phyloP scores from a whole-genome alignment of 2,329 filamentous ascomycete species.

The Stachybotrys elegans region DNA sequence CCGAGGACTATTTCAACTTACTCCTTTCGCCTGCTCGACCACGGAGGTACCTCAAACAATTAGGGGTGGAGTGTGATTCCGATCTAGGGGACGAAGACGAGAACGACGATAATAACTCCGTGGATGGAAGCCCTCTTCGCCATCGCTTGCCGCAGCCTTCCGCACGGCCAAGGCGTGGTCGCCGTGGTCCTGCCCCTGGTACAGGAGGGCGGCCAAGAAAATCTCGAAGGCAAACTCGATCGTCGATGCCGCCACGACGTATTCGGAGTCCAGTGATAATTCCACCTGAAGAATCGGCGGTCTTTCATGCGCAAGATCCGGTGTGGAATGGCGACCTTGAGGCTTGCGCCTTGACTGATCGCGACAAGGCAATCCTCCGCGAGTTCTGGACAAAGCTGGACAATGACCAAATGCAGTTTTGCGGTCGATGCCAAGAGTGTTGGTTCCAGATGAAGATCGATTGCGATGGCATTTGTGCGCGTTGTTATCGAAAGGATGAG shows the following conservation, averaged over 20 bases:
- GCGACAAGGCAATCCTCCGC: slow-evolving; percentile 3
- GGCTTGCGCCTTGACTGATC: slow-evolving; percentile 4
- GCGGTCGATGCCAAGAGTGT: neutral
- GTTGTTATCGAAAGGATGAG: slow-evolving; percentile 4
- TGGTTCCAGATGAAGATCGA: slow-evolving; percentile 4
- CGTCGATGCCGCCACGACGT: slow-evolving; percentile 1
- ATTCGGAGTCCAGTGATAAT: slow-evolving; percentile 4
- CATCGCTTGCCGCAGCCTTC: slow-evolving; percentile 1
- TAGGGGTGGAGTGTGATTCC: neutral
- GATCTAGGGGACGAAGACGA: slow-evolving; percentile 3
- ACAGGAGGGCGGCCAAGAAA: slow-evolving; percentile 2
- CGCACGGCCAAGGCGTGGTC: slow-evolving; percentile 2
- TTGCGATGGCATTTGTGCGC: slow-evolving; percentile 4
- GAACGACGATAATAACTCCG: neutral
- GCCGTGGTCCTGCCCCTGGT: slow-evolving; percentile 2
- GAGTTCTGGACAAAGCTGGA: slow-evolving; percentile 3
- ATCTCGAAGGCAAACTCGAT: slow-evolving; percentile 3
- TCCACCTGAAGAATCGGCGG: slow-evolving; percentile 4
- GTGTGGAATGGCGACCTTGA: slow-evolving; percentile 6
- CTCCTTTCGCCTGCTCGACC: slow-evolving; percentile 2
- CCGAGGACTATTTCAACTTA: slow-evolving; percentile 2
- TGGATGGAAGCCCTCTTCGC: slow-evolving; percentile 3
- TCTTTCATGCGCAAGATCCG: slow-evolving; percentile 5
- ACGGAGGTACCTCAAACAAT: slow-evolving; percentile 1
- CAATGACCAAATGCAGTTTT: slow-evolving; percentile 3